These are phyloP conservation scores for Xylaria acuta DNA, from an alignment of 495 filamentous ascomycete genomes.

Conservation along the genomic window DNA sequence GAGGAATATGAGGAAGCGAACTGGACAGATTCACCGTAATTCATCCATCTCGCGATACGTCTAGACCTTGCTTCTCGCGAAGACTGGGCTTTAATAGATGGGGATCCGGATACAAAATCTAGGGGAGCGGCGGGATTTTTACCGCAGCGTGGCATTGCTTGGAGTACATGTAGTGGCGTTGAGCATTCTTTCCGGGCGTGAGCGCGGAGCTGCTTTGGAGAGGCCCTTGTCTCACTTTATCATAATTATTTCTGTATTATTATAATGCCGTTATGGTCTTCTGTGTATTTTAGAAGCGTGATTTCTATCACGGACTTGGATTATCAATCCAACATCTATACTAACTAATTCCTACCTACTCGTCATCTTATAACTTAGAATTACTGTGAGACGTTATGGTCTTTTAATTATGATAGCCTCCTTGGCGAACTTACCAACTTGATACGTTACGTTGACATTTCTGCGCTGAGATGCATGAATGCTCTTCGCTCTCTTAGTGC, in stretches of 20 bases:
- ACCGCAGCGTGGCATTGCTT: conserved; percentile 17
- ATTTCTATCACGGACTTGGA: background rate
- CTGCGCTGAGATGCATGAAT: background rate
- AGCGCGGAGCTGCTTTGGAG: conserved; percentile 2
- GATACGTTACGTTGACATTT: background rate
- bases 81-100: background rate
- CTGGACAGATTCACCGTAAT: background rate
- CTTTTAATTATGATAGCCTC: background rate
- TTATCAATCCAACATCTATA: background rate
- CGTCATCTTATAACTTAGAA: background rate
- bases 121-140: background rate
- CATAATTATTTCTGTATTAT: conserved; percentile 8
- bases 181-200: background rate
- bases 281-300: background rate
- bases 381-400: background rate
- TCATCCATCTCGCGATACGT: background rate
- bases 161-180: conserved; percentile 16
- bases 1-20: conserved; percentile 9
- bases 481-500: background rate
- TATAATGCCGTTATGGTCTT: conserved; percentile 12
- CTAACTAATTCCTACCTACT: background rate
- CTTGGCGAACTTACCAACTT: background rate
- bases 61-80: conserved; percentile 18
- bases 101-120: background rate
- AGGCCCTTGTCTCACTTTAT: background rate